Conservation (phyloP, 1,284 basidiomycete genomes). For the Cerrena zonata region DNA sequence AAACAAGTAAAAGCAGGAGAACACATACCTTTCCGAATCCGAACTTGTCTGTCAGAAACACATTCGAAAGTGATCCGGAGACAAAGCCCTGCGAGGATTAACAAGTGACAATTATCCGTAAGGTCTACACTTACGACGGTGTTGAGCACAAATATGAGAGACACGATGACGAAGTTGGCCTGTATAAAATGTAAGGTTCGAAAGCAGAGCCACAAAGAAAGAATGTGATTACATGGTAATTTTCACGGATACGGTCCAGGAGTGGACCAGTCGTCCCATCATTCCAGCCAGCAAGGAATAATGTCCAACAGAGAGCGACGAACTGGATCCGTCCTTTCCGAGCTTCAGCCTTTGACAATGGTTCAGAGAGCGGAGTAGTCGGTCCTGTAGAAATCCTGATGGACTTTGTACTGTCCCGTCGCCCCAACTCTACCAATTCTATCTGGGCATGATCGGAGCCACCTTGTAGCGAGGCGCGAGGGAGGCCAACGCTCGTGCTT, state of each 20-base stretch:
- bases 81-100: constrained; percentile 52
- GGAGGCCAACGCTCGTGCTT: background rate
- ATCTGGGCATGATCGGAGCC: background rate
- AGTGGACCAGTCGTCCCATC: constrained; percentile 55
- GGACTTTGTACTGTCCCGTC: background rate
- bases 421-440: constrained; percentile 2
- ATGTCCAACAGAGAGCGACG: constrained; percentile 33
- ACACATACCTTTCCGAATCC: constrained; percentile 54
- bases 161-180: constrained; percentile 43
- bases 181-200: constrained; percentile 16
- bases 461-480: background rate
- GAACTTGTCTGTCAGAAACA: constrained; percentile 44
- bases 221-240: constrained; percentile 37
- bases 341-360: background rate
- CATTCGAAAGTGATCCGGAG: constrained; percentile 40
- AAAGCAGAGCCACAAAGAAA: too few relatives aligned
- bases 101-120: too few relatives aligned
- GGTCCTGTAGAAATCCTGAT: background rate
- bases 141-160: constrained; percentile 50
- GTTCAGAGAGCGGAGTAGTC: background rate
- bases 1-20: background rate
- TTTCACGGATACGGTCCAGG: constrained; percentile 47
- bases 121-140: constrained; percentile 43
- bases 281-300: constrained; percentile 53
- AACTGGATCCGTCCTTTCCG: constrained; percentile 31